Evolutionary conservation across 2,329 filamentous ascomycete species (phyloP).

Genomic region (Ophiosphaerella narmari): DNA sequence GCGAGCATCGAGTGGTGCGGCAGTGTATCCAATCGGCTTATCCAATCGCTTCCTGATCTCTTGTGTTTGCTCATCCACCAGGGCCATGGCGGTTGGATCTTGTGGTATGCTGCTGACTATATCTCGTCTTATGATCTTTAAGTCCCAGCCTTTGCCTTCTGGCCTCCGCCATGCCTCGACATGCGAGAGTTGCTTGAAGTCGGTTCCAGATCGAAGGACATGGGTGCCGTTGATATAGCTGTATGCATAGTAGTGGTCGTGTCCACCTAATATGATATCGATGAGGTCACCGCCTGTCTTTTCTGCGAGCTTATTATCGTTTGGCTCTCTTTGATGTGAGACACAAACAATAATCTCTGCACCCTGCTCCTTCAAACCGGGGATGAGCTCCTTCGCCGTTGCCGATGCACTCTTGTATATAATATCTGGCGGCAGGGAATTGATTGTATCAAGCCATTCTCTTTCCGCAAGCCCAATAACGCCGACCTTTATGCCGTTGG

Average conservation of each 20-base stretch:
- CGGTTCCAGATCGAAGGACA: slow-evolving; percentile 82
- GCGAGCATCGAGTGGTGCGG: slow-evolving; percentile 79
- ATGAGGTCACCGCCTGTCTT: slow-evolving; percentile 72
- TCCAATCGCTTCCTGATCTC: slow-evolving; percentile 77
- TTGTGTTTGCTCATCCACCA: slow-evolving; percentile 72
- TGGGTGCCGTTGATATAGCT: slow-evolving; percentile 77
- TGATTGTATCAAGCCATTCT: slow-evolving; percentile 89
- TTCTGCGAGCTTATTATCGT: slow-evolving; percentile 82
- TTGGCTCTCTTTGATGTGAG: slow-evolving; percentile 85
- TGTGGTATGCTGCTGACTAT: slow-evolving; percentile 70
- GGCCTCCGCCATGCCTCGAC: slow-evolving; percentile 72
- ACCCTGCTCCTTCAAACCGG: slow-evolving; percentile 72
- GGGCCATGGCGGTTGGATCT: slow-evolving; percentile 62
- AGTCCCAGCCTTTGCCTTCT: slow-evolving; percentile 68
- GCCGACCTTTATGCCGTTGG: slow-evolving; percentile 84
- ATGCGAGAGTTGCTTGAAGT: slow-evolving; percentile 92
- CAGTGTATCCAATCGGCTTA: slow-evolving; percentile 79
- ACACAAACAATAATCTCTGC: slow-evolving; percentile 83
- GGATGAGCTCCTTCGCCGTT: slow-evolving; percentile 76
- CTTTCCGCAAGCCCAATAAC: slow-evolving; percentile 84
- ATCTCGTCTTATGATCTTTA: slow-evolving; percentile 76
- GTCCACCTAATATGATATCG: slow-evolving; percentile 85
- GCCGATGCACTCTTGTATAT: slow-evolving; percentile 79
- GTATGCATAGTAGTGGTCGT: slow-evolving; percentile 88
- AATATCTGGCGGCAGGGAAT: slow-evolving; percentile 78